A percentile compares a stretch with the other conserved stretches of the same genome.
phyloP scores from a whole-genome alignment of 73 alveolate species.

The Blepharisma stoltei region DNA sequence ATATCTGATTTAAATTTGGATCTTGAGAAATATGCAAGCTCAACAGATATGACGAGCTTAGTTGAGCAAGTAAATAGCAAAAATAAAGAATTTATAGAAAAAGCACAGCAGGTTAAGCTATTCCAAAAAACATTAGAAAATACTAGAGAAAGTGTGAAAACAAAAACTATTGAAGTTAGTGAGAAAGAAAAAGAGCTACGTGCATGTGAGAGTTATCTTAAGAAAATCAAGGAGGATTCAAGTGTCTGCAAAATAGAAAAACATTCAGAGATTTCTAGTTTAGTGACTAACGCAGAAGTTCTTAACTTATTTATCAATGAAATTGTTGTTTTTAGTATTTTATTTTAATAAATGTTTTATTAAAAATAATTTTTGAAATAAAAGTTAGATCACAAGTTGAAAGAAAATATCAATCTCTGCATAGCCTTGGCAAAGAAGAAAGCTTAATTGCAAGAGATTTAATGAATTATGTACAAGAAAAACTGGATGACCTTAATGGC shows the following conservation, averaged over 20 bases:
- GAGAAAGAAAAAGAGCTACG: conserved; percentile 16
- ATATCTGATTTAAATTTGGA: not conserved
- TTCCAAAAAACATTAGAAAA: not conserved
- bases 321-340: no score
- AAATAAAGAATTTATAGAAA: conserved; percentile 3
- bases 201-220: not conserved
- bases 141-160: not conserved
- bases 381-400: no score
- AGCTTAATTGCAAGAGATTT: no score
- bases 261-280: not conserved
- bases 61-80: not conserved
- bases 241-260: not conserved
- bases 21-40: not conserved
- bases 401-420: no score
- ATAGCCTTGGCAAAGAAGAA: no score
- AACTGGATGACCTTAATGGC: no score
- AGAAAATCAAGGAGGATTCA: not conserved
- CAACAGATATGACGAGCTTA: not conserved
- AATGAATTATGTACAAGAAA: no score
- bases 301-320: no score
- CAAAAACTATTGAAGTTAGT: not conserved
- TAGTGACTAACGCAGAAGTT: conserved; percentile 1
- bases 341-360: no score
- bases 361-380: no score
- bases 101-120: not conserved